Percentiles rank a stretch among this genome's conserved stretches.
Conservation (phyloP, 1,139 yeast genomes). For the Hyphopichia pseudoburtonii region DNA sequence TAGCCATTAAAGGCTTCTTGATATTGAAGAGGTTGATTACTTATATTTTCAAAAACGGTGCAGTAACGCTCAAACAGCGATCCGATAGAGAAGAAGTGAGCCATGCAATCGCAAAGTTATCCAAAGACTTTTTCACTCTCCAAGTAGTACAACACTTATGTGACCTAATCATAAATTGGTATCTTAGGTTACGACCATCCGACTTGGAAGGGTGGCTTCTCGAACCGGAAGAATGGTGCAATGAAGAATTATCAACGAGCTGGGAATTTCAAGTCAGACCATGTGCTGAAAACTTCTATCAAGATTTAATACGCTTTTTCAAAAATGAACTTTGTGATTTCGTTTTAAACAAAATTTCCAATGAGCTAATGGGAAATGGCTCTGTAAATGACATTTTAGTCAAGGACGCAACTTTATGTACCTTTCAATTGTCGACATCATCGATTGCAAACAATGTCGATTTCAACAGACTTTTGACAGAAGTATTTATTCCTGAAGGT, state of each 20-base stretch:
- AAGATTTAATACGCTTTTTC: slow-evolving; percentile 67
- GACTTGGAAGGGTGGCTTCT: slow-evolving; percentile 80
- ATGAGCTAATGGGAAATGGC: slow-evolving; percentile 38
- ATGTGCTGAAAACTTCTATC: slow-evolving; percentile 84
- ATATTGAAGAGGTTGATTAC: slow-evolving; percentile 65
- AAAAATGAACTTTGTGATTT: slow-evolving; percentile 61
- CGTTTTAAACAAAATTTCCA: slow-evolving; percentile 62
- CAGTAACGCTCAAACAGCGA: slow-evolving; percentile 61
- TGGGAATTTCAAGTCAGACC: slow-evolving; percentile 87
- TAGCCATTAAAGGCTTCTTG: slow-evolving; percentile 69
- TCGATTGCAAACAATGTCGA: slow-evolving; percentile 64
- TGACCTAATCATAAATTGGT: slow-evolving; percentile 68
- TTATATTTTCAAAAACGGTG: slow-evolving; percentile 65
- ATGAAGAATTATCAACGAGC: slow-evolving; percentile 72
- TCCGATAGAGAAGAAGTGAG: slow-evolving; percentile 63
- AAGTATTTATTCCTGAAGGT: slow-evolving; percentile 70
- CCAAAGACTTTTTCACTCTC: slow-evolving; percentile 57
- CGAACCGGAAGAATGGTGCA: slow-evolving; percentile 93
- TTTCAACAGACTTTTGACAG: slow-evolving; percentile 58
- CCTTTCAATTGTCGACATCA: slow-evolving; percentile 74
- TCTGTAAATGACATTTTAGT: slow-evolving; percentile 53
- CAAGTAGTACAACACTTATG: slow-evolving; percentile 57
- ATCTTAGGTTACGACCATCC: slow-evolving; percentile 66
- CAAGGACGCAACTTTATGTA: slow-evolving; percentile 80
- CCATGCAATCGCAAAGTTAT: slow-evolving; percentile 52